Evolutionary conservation across 495 filamentous ascomycete genomes (phyloP), one percentile per base, ranked within the genome.

Genomic region (Bacidia gigantensis): DNA sequence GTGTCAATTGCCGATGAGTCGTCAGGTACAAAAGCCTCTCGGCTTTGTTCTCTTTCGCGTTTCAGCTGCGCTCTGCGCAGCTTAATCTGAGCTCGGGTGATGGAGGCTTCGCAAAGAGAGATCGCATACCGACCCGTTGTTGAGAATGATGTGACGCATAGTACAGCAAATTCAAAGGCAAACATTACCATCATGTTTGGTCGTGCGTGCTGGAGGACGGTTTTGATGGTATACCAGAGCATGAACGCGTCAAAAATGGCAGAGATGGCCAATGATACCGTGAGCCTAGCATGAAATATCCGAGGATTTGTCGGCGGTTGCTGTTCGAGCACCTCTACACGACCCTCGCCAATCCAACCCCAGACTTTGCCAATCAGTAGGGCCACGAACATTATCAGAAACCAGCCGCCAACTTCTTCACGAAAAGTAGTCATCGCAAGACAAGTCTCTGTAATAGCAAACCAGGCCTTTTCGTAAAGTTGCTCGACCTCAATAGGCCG

Each of bases 171-270:
- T 64, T 98, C 92, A 59, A 98, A 97, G 17, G 89, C 81, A 62
- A 98, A 98, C 89, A 97, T 97, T 51, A 98, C 87, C 93, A 98
- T 98, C 87, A 98, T 96, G 50, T 92, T 89, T 0, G 92, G 89
- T 18, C 86, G 79, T 0, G 92, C 86, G 55, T 88, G 80, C 42
- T 83, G 77, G 18, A 95, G 79, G 23, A 98, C 89, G 1, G 84
- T 86, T 10, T 79, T 73, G 58, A 94, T 69, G 54, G 83, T 83
- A 62, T 96, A 95, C 22, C 68, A 72, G 53, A 96, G 72, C 69
- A 98, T 78, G 57, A 75, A 82, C 22, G 76, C 61, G 65, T 93
- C 81, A 67, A 89, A 94, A 14, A 77, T 46, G 39, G 92, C 71
- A 43, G 88, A 86, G 29, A 95, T 63, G 0, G 86, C 59, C 26